These are phyloP conservation scores for Dioszegia hungarica DNA, from an alignment of 768 basidiomycete genomes.

Conservation along the genomic window DNA sequence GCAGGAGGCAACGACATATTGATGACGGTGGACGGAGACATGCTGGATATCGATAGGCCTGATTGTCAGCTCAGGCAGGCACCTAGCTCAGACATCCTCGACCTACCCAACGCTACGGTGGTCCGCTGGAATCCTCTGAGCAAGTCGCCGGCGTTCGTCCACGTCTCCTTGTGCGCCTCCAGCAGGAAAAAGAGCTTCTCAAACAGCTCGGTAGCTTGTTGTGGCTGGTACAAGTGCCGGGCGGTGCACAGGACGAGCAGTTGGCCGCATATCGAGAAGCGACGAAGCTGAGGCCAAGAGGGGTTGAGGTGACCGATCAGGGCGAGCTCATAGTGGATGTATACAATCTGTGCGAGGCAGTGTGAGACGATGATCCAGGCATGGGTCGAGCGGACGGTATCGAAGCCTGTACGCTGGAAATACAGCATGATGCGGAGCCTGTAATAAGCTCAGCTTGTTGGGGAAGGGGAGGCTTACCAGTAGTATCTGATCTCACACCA, in stretches of 20 bases:
- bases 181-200: not conserved
- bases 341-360: slow-evolving; percentile 1
- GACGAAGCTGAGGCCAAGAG: slow-evolving; percentile 8
- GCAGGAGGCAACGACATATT: not conserved
- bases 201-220: not conserved
- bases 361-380: slow-evolving; percentile 1
- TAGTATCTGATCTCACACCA: slow-evolving; percentile 8
- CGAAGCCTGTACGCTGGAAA: not conserved
- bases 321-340: slow-evolving; percentile 8
- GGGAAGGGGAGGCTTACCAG: slow-evolving; percentile 13
- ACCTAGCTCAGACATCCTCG: not conserved
- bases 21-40: not conserved
- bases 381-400: not conserved
- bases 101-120: not conserved
- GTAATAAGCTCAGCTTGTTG: too few species aligned
- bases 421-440: slow-evolving; percentile 11
- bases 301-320: not conserved
- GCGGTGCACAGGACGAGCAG: not conserved
- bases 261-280: slow-evolving; percentile 2
- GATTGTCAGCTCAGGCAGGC: not conserved
- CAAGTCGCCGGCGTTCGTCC: not conserved
- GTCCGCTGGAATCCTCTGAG: not conserved
- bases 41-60: not conserved
- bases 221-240: not conserved
- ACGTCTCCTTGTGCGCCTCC: not conserved